A percentile compares a stretch with the other conserved stretches of the same genome.
Conservation (phyloP, 345 rosid species). For the Lumnitzera racemosa region DNA sequence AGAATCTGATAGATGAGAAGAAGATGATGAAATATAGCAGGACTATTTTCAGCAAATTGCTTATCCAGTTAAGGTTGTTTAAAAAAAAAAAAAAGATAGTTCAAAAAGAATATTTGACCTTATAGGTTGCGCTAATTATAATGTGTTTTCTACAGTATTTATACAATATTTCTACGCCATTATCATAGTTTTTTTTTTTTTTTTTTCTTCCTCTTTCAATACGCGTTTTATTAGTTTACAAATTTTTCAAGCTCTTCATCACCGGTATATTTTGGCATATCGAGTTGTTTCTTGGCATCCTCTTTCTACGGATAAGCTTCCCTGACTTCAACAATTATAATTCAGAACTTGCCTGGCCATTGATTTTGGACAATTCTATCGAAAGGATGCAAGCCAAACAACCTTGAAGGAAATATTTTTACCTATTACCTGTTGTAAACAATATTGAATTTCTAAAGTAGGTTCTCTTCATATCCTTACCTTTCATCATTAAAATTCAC, state of each 20-base stretch:
- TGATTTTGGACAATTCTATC: slow-evolving; percentile 94
- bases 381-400: slow-evolving; percentile 88
- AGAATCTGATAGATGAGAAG: too few species aligned
- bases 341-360: slow-evolving; percentile 96
- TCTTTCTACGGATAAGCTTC: slow-evolving; percentile 70
- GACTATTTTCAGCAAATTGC: too few species aligned
- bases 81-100: too few species aligned
- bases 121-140: too few species aligned
- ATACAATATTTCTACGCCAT: too few species aligned
- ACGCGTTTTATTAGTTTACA: background rate
- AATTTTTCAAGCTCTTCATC: slow-evolving; percentile 2
- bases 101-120: too few species aligned
- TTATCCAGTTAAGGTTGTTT: too few species aligned
- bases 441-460: slow-evolving; percentile 20
- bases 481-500: background rate
- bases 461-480: slow-evolving; percentile 14
- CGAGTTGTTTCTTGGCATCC: background rate
- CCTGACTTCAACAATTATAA: slow-evolving; percentile 71
- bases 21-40: too few species aligned
- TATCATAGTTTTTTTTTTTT: too few species aligned
- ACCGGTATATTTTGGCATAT: too few species aligned
- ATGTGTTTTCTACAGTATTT: too few species aligned
- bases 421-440: slow-evolving; percentile 40
- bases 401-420: slow-evolving; percentile 25
- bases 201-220: too few species aligned